These are phyloP conservation scores for Chiua virens DNA, from an alignment of 768 basidiomycete genomes.

Conservation along the genomic window DNA sequence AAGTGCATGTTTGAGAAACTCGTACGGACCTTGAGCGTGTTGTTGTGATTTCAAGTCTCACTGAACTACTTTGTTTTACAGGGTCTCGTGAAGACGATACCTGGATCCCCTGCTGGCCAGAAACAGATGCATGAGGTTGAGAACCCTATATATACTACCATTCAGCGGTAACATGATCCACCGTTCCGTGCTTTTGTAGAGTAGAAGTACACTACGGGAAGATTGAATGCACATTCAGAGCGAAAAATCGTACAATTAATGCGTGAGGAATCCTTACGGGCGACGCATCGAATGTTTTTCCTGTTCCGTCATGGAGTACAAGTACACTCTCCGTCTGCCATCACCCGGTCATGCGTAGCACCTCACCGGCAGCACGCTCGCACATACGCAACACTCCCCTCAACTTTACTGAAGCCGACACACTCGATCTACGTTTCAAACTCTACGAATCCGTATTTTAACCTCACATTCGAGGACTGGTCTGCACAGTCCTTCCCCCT, in stretches of 20 bases:
- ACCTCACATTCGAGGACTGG: constrained; percentile 91
- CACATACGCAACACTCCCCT: constrained; percentile 10
- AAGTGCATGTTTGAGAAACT: constrained; percentile 96
- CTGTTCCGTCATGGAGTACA: constrained; percentile 29
- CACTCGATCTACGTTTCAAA: constrained; percentile 70
- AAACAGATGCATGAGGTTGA: constrained; percentile 86
- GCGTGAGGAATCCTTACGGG: background rate
- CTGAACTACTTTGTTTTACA: constrained; percentile 30
- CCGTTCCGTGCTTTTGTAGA: constrained; percentile 14
- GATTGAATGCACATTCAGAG: background rate
- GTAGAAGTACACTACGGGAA: constrained; percentile 11
- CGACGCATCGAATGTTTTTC: constrained; percentile 26
- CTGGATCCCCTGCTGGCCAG: constrained; percentile 80
- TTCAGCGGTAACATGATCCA: constrained; percentile 67
- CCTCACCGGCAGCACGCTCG: constrained; percentile 4
- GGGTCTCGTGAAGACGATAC: constrained; percentile 91
- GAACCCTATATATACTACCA: constrained; percentile 75
- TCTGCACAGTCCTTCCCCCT: constrained; percentile 32
- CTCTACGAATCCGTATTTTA: constrained; percentile 84
- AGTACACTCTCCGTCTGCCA: constrained; percentile 10
- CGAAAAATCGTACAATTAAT: background rate
- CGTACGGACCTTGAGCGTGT: constrained; percentile 49
- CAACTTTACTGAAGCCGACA: constrained; percentile 31
- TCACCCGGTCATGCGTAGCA: background rate
- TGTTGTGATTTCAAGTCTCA: background rate